Base-by-base conservation (phyloP, 2,329 filamentous ascomycete species). In the Paracoccidioides lutzii region DNA sequence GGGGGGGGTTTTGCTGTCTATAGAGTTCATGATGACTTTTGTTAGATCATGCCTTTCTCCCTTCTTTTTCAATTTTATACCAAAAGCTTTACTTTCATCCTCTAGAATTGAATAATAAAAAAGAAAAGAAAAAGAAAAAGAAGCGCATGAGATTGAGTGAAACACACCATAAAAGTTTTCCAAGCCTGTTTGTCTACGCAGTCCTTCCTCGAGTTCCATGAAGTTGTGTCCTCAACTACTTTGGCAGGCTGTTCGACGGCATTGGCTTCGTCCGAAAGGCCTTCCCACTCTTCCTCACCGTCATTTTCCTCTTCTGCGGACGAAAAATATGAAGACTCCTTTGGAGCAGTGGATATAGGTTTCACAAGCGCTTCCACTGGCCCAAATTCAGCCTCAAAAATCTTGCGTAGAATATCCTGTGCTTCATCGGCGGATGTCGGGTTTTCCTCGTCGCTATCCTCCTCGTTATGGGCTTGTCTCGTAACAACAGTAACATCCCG, bases 371-470 rank as follows among this genome's bases (percentile, higher is more conserved):
- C 68, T 43, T 76, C 76, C 42, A 95, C 70, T 7, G 91, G 89
- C 67, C 83, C 81, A 74, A 96, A 97, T 66, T 87, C 84, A 33
- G 88, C 81, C 72, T 96, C 93, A 67, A 97, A 97, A 67, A 91
- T 86, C 62, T 81, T 82, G 57, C 84, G 83, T 65, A 98, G 88
- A 57, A 90, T 79, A 55, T 85, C 88, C 62, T 88, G 82, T 10
- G 86, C 78, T 57, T 83, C 78, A 60, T 80, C 75, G 43, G 73
- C 68, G 30, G 60, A 61, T 35, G 61, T 58, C 5, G 61, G 58
- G 35, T 61, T 57, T 33, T 62, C 55, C 14, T 6, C 7, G 41
- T 65, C 64, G 42, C 60, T 42, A 37, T 64, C 64, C 51, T 61
- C 59, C 40, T 51, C 53, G 55, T 62, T 60, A 50, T 51, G 60